phyloP scores from a whole-genome alignment of 805 yeast genomes.

The Saturnispora ahearnii region DNA sequence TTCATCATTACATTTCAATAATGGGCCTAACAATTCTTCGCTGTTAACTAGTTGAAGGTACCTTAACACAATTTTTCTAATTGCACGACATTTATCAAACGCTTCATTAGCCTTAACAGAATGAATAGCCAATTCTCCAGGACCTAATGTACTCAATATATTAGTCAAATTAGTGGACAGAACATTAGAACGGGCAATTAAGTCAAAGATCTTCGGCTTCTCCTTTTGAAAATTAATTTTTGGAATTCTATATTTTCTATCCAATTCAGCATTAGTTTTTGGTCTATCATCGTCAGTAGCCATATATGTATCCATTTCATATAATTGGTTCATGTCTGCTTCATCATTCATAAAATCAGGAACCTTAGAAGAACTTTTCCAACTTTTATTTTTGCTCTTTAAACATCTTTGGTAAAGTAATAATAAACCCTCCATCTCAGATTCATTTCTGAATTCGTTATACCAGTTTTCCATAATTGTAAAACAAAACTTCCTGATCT shows the following conservation, averaged over 20 bases:
- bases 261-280: conserved; percentile 29
- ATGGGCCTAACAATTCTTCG: conserved; percentile 81
- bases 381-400: conserved; percentile 3
- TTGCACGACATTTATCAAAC: conserved; percentile 65
- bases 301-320: conserved; percentile 18
- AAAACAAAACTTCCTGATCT: conserved; percentile 40
- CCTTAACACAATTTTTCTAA: conserved; percentile 69
- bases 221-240: conserved; percentile 60
- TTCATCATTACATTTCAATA: conserved; percentile 86
- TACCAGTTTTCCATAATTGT: conserved; percentile 61
- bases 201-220: conserved; percentile 56
- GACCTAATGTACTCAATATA: conserved; percentile 36
- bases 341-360: conserved; percentile 44
- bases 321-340: conserved; percentile 36
- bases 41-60: conserved; percentile 77
- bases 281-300: conserved; percentile 11
- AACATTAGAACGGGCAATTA: conserved; percentile 69
- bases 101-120: conserved; percentile 49
- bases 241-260: conserved; percentile 53
- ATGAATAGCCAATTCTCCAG: conserved; percentile 51
- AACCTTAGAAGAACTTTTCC: conserved; percentile 13
- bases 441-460: conserved; percentile 40
- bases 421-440: conserved; percentile 42
- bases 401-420: conserved; percentile 30
- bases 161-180: conserved; percentile 65